A percentile compares a stretch with the other conserved stretches of the same genome.
These are phyloP conservation scores for Linum lewisii DNA, from an alignment of 345 rosid genomes.

Conservation along the genomic window DNA sequence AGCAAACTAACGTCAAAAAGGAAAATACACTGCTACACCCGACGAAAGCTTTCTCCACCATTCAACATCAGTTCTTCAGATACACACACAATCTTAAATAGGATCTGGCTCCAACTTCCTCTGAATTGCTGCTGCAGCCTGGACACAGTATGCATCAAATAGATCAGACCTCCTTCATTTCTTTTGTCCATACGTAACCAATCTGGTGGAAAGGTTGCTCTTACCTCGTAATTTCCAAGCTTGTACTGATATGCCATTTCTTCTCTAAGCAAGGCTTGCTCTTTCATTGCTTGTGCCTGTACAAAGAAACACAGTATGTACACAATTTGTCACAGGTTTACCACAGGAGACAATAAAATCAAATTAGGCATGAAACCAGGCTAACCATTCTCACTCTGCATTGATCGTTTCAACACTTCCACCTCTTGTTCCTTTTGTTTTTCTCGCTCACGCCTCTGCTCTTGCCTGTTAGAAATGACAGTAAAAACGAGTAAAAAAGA, in stretches of 20 bases:
- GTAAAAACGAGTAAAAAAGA: not conserved
- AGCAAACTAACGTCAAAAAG: not conserved
- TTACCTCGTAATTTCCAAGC: constrained; percentile 85
- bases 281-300: constrained; percentile 96
- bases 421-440: constrained; percentile 86
- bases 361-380: constrained; percentile 1
- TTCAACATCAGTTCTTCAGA: no score
- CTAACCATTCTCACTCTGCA: constrained; percentile 99
- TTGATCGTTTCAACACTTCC: constrained; percentile 53
- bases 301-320: constrained; percentile 8
- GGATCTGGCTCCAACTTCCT: constrained; percentile 10
- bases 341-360: not conserved
- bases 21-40: not conserved
- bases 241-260: constrained; percentile 93
- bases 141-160: not conserved
- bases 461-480: constrained; percentile 41
- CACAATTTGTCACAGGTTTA: not conserved
- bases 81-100: not conserved
- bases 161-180: no score
- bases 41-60: no score
- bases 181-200: not conserved
- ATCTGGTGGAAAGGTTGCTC: not conserved
- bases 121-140: constrained; percentile 13
- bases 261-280: constrained; percentile 80
- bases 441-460: constrained; percentile 64